Evolutionary conservation across 768 basidiomycete species (phyloP), one percentile per base, ranked within the genome.

Genomic region (Phaeolepiota aurea): DNA sequence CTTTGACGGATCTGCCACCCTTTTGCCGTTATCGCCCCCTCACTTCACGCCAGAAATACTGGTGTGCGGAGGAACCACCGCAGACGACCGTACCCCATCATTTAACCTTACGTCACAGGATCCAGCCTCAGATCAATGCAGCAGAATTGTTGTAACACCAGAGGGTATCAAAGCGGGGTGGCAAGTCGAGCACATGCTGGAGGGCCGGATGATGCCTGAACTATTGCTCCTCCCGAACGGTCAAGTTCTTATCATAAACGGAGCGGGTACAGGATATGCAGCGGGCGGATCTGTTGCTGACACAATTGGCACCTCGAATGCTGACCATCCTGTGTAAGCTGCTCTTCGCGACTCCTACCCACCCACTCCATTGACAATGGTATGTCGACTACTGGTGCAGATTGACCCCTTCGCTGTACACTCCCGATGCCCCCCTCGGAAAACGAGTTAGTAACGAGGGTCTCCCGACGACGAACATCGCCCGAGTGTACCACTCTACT

Each of bases 401-500:
- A 21, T 56, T 62, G 19, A 65, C 58, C 22, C 74, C 75, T 7
- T 62, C 66, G 4, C 45, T 77, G 38, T 80, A 77, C 56, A 69
- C 69, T 40, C 66, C 72, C 5, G 52, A 50, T 42, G 61, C 63
- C 3, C 51, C 62, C 2, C 51, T 59, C 1, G 79, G 78, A 13
- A 47, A 56, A 36, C 60, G 68, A 31, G 69, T 65, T 59, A 72
- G 66, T 57, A 69, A 68, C 47, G 57, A 62, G n/a, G 71, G 71
- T 19, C 47, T 72, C 40, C 64, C 68, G 16, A 57, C 61, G 9
- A 59, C 63, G 2, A 44, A 56, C 28, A 66, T 79, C 44, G 68
- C 76, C 38, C 61, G 79, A 12, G 37, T 82, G 58, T 82, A 82
- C 60, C 80, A 82, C 56, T 79, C 78, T 1, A 64, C 66, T 5